Base-by-base conservation (phyloP, 371 early-diverging fungal genomes). In the Mucor mucedo region DNA sequence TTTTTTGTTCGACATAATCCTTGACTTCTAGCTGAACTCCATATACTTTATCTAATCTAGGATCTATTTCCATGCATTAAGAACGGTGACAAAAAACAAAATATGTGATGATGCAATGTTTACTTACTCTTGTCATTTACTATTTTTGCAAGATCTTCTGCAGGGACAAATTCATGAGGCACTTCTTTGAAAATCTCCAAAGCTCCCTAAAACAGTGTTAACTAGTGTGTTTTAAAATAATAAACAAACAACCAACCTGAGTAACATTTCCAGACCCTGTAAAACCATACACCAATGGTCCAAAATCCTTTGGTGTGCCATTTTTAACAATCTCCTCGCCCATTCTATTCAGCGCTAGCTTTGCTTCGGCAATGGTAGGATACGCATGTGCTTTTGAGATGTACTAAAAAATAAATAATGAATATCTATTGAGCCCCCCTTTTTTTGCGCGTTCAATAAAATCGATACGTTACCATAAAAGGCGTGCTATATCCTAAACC, bases 241-340 rank as follows among this genome's bases (percentile, higher is more conserved):
- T n/a, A 21, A 47, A 21, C n/a, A 47, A 47, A 8, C 8, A 21
- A 38, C 68, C 67, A 71, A 89, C 91, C 73, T 89, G 79, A n/a
- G 96, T 81, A 11, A 98, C 98, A 63, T 96, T 93, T 5, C 98
- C 98, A n/a, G 84, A 71, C n/a, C 98, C 98, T 5, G 96, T 96
- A 64, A 98, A 94, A 1, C 89, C 89, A 69, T 95, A 95, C 11
- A 90, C 82, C 78, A 98, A 76, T 6, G 98, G 98, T 2, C 93
- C 93, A 67, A 98, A 92, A 55, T 85, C 85, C 52, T 85, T 80
- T 8, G 97, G 96, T 0, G 98, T 84, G 1, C 97, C 96, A 65
- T 95, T 89, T 57, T 91, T 88, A 66, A 73, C 72, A 60, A 98
- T 96, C 32, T 86, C 79, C 58, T 91, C 85, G 2, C 95, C 97